These are phyloP conservation scores for Quercus variabilis DNA, from an alignment of 306 rosid species.

Conservation along the genomic window DNA sequence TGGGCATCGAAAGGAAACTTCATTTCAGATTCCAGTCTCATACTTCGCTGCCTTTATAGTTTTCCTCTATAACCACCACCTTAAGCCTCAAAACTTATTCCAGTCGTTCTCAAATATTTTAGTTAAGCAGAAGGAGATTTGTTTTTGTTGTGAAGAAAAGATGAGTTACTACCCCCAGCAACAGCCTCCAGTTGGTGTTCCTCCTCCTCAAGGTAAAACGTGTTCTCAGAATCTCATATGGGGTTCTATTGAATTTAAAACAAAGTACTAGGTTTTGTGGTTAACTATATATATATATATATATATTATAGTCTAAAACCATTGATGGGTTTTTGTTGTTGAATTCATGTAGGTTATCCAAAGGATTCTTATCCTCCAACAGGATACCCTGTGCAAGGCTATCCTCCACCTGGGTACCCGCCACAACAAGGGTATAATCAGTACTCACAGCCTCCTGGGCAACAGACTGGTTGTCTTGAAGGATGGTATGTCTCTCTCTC, in stretches of 20 bases:
- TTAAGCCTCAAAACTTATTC: neutral
- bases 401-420: slow-evolving; percentile 33
- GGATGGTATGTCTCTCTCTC: neutral
- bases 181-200: slow-evolving; percentile 55
- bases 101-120: neutral
- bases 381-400: slow-evolving; percentile 29
- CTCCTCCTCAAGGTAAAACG: slow-evolving; percentile 56
- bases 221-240: neutral
- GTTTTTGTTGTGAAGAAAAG: neutral
- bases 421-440: slow-evolving; percentile 25
- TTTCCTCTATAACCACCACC: neutral
- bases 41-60: neutral
- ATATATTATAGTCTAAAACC: neutral
- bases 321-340: neutral
- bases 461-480: neutral
- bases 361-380: slow-evolving; percentile 54
- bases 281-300: neutral
- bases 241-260: no score
- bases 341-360: slow-evolving; percentile 36
- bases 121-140: neutral
- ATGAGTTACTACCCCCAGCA: slow-evolving; percentile 54
- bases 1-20: neutral
- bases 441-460: neutral
- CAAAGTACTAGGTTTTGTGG: no score
- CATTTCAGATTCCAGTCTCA: neutral